These are phyloP conservation scores for Claviceps quebecensis DNA, from an alignment of 2,329 filamentous ascomycete species.

Conservation along the genomic window DNA sequence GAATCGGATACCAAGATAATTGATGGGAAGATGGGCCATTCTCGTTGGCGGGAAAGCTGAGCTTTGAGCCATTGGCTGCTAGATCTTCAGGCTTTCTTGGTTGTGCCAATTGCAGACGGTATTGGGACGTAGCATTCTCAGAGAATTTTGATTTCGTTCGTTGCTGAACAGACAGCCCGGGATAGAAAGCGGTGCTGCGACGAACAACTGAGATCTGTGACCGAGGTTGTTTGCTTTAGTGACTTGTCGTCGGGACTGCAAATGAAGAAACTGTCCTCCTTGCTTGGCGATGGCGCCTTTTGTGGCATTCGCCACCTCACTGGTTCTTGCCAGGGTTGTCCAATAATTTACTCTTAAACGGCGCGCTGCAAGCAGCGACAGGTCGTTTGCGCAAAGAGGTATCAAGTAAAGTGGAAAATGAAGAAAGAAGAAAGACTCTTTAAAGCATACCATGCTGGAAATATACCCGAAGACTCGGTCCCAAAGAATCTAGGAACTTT, in stretches of 20 bases:
- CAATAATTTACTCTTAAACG: too few species aligned
- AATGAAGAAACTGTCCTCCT: not conserved
- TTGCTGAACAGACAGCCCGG: conserved; percentile 26
- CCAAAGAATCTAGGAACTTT: conserved; percentile 83
- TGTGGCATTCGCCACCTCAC: too few species aligned
- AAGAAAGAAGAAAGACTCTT: not conserved
- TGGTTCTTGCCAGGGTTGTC: too few species aligned
- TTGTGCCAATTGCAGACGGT: too few species aligned
- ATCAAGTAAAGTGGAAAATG: not conserved
- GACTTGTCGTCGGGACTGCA: not conserved
- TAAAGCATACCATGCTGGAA: conserved; percentile 73
- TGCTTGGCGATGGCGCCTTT: not conserved
- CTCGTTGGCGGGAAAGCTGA: too few species aligned
- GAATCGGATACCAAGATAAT: too few species aligned
- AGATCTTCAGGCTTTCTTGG: too few species aligned
- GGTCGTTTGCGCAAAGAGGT: too few species aligned
- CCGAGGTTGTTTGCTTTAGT: too few species aligned
- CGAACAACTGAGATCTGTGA: not conserved
- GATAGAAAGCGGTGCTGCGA: conserved; percentile 23
- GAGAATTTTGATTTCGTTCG: conserved; percentile 25
- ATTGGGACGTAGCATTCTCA: conserved; percentile 17
- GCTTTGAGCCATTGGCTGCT: too few species aligned
- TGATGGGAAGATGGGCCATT: too few species aligned
- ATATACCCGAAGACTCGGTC: conserved; percentile 98
- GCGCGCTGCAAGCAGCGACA: too few species aligned